Conservation (phyloP, 306 rosid species). For the Cyclanthera cordifolia region DNA sequence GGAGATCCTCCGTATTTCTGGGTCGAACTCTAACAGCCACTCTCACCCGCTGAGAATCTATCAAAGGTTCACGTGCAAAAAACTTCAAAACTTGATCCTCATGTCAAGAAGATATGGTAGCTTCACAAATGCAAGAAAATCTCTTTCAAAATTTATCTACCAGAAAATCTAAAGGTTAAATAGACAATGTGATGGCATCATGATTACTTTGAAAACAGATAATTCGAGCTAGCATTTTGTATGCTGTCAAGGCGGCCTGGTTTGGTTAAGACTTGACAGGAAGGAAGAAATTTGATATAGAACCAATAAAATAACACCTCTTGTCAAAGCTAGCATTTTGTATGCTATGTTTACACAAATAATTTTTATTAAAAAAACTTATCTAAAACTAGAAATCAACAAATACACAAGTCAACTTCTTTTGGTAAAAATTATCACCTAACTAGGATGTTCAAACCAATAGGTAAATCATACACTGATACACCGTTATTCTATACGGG, state of each 20-base stretch:
- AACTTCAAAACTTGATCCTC: not conserved
- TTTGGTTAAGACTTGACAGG: not conserved
- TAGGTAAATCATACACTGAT: not conserved
- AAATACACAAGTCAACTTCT: not conserved
- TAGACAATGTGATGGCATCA: not conserved
- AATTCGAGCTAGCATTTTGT: too few relatives aligned
- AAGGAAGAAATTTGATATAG: not conserved
- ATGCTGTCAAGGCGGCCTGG: slow-evolving; percentile 2
- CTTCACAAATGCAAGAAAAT: not conserved
- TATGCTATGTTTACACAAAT: not conserved
- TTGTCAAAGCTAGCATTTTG: not conserved
- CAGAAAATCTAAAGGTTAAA: not conserved
- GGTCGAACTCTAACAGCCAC: slow-evolving; percentile 58
- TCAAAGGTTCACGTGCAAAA: slow-evolving; percentile 3
- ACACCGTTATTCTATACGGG: too few relatives aligned
- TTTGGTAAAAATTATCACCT: not conserved
- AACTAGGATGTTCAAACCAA: not conserved
- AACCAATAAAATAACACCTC: not conserved
- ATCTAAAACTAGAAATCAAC: not conserved
- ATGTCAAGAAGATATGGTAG: not conserved
- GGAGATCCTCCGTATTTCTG: slow-evolving; percentile 35
- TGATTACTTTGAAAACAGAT: not conserved
- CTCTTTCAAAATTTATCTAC: not conserved
- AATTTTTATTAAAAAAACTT: not conserved
- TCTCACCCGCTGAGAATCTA: slow-evolving; percentile 52